Evolutionary conservation across 2,329 filamentous ascomycete species (phyloP).

Genomic region (Calcarisporium arbuscula): DNA sequence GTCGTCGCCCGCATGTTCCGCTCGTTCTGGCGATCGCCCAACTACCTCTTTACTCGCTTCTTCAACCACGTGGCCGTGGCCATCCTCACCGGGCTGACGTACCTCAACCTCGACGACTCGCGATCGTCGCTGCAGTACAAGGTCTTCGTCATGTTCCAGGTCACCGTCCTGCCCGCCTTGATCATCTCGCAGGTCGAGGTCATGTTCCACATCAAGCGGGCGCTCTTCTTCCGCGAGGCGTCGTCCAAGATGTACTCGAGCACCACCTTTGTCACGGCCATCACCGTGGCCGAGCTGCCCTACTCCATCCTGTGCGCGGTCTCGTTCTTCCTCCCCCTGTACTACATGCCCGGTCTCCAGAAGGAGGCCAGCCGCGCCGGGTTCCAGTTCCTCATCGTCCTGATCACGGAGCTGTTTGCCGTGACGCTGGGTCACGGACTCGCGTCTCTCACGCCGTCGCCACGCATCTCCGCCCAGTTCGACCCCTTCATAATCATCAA

Average conservation of each 20-base stretch:
- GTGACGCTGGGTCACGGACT: conserved; percentile 74
- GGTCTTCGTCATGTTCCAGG: conserved; percentile 86
- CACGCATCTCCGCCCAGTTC: conserved; percentile 72
- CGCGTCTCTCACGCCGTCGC: conserved; percentile 68
- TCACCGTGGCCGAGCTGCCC: conserved; percentile 78
- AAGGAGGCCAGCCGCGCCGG: conserved; percentile 59
- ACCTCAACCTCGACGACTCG: conserved; percentile 70
- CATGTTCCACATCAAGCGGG: conserved; percentile 72
- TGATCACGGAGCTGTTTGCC: conserved; percentile 78
- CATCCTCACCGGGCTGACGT: conserved; percentile 72
- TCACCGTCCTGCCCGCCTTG: conserved; percentile 75
- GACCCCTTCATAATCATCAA: conserved; percentile 80
- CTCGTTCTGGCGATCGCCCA: conserved; percentile 77
- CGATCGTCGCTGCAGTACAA: conserved; percentile 74
- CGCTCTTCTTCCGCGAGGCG: conserved; percentile 81
- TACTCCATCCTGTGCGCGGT: conserved; percentile 78
- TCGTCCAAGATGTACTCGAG: conserved; percentile 81
- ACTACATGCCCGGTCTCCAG: conserved; percentile 77
- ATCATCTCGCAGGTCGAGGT: conserved; percentile 76
- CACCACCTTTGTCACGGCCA: conserved; percentile 68
- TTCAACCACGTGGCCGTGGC: conserved; percentile 80
- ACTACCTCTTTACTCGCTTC: conserved; percentile 82
- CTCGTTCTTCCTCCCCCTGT: conserved; percentile 73
- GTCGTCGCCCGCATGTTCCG: conserved; percentile 69
- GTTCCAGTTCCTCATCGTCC: conserved; percentile 80